These are phyloP conservation scores for Protomyces macrosporus DNA, from an alignment of 1,139 yeast genomes.

Conservation along the genomic window DNA sequence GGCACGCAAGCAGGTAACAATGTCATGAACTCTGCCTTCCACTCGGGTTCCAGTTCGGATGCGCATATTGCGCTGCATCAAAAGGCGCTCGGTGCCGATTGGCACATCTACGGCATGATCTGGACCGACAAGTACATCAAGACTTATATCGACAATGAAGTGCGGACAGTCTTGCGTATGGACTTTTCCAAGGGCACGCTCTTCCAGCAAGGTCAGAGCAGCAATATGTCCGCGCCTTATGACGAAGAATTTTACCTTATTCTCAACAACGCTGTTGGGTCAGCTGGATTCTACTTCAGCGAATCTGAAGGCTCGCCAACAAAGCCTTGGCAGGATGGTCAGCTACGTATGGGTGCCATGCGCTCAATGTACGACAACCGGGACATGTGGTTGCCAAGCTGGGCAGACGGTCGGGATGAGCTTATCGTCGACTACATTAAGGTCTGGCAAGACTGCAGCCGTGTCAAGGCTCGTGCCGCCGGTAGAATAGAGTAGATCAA, in stretches of 20 bases:
- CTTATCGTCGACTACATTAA: not conserved
- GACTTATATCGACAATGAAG: slow-evolving; percentile 29
- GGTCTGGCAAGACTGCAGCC: not conserved
- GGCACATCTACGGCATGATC: slow-evolving; percentile 29
- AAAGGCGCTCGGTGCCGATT: slow-evolving; percentile 16
- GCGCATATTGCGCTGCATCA: slow-evolving; percentile 19
- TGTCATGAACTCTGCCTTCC: slow-evolving; percentile 28
- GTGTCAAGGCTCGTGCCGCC: not conserved
- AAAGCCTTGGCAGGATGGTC: slow-evolving; percentile 29
- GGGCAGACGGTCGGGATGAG: not conserved
- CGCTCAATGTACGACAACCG: not conserved
- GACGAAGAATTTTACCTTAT: slow-evolving; percentile 30
- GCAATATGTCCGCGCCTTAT: slow-evolving; percentile 29
- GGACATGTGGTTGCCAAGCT: not conserved
- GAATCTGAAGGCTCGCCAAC: slow-evolving; percentile 25
- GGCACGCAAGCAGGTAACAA: slow-evolving; percentile 28
- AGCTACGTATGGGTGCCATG: not conserved
- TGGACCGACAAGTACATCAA: slow-evolving; percentile 29
- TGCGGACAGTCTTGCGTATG: slow-evolving; percentile 27
- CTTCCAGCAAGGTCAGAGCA: slow-evolving; percentile 24
- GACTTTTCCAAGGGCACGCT: slow-evolving; percentile 20
- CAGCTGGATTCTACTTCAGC: slow-evolving; percentile 28
- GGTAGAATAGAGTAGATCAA: too few relatives aligned
- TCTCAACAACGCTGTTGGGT: slow-evolving; percentile 30
- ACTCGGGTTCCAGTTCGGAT: slow-evolving; percentile 25